Evolutionary conservation across 805 yeast species (phyloP).

Genomic region (Torulaspora microellipsoides): DNA sequence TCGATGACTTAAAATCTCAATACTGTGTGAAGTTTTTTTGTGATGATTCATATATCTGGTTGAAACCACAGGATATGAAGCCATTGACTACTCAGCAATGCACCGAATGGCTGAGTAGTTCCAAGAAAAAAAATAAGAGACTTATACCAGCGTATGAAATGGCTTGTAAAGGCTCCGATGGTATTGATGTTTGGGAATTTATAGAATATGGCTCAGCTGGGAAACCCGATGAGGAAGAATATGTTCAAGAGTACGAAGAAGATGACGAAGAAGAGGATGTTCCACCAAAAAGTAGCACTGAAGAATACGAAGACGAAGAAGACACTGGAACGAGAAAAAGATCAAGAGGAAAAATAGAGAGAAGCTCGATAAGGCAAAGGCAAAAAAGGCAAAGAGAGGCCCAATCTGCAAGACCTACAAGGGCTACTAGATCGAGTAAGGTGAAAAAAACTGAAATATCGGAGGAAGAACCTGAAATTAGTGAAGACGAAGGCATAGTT

Average conservation of each 20-base stretch:
- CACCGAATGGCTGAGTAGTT: constrained; percentile 20
- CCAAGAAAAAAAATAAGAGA: constrained; percentile 49
- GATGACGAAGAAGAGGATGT: constrained; percentile 30
- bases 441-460: constrained; percentile 12
- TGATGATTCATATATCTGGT: constrained; percentile 35
- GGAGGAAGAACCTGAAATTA: constrained; percentile 6
- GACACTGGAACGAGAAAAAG: constrained; percentile 30
- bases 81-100: constrained; percentile 22
- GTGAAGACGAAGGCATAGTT: constrained; percentile 6
- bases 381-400: constrained; percentile 20
- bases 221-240: constrained; percentile 30
- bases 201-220: constrained; percentile 35
- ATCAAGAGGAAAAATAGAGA: constrained; percentile 4
- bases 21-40: constrained; percentile 35
- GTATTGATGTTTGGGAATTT: constrained; percentile 33
- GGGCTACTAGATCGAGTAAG: constrained; percentile 16
- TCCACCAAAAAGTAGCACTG: constrained; percentile 6
- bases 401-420: constrained; percentile 16
- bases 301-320: constrained; percentile 30
- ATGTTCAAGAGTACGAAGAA: constrained; percentile 30
- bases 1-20: constrained; percentile 11
- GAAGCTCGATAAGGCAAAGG: constrained; percentile 13
- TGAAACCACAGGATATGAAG: constrained; percentile 25
- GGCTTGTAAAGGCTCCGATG: constrained; percentile 42
- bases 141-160: constrained; percentile 44